Evolutionary conservation across 176 grass and related monocot species (phyloP).

Genomic region (Zoysia pacifica): DNA sequence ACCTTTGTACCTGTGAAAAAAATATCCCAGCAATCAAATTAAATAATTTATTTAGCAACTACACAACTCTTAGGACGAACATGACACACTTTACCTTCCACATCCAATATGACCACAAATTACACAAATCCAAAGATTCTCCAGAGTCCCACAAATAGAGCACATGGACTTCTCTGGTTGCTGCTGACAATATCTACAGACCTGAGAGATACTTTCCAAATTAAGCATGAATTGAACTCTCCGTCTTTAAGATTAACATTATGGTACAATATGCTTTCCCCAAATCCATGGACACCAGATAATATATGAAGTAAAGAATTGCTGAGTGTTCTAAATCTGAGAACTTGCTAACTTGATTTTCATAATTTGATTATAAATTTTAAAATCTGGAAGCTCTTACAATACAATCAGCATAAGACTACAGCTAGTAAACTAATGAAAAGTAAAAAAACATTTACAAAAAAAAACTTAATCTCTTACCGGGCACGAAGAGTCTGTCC

Average conservation of each 20-base stretch:
- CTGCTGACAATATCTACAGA: constrained; percentile 98
- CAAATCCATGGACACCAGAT: constrained; percentile 5
- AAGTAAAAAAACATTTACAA: background rate
- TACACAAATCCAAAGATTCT: constrained; percentile 96
- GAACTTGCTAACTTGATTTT: constrained; percentile 9
- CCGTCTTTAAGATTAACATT: background rate
- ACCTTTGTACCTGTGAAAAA: constrained; percentile 70
- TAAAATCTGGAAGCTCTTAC: background rate
- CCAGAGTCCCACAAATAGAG: constrained; percentile 75
- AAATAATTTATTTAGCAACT: constrained; percentile 30
- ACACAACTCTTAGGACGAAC: constrained; percentile 10
- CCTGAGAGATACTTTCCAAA: constrained; percentile 52
- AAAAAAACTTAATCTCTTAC: constrained; percentile 52
- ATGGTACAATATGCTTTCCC: background rate
- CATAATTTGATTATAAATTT: background rate
- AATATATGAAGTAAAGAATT: background rate
- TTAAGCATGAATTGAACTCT: constrained; percentile 24
- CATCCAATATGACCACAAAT: constrained; percentile 95
- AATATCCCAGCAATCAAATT: constrained; percentile 15
- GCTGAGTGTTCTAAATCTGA: constrained; percentile 7
- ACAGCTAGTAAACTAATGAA: constrained; percentile 1
- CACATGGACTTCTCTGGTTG: constrained; percentile 91
- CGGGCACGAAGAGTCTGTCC: constrained; percentile 94
- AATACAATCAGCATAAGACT: constrained; percentile 6
- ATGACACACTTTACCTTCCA: constrained; percentile 73